A percentile compares a stretch with the other conserved stretches of the same genome.
phyloP scores from a whole-genome alignment of 2,329 filamentous ascomycete genomes.

The Ascochyta koolunga region DNA sequence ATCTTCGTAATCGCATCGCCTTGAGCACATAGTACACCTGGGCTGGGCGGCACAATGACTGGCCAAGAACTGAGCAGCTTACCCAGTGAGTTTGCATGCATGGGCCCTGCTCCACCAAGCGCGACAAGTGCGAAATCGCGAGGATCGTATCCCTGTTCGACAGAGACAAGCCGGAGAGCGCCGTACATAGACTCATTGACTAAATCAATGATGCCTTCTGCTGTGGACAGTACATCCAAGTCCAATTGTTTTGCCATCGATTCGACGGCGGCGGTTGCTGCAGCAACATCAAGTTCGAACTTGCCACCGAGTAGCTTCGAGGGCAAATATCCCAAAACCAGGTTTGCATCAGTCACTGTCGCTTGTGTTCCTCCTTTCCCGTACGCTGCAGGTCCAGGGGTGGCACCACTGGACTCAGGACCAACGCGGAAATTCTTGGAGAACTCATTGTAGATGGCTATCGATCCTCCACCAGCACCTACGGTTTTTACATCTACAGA shows the following conservation, averaged over 20 bases:
- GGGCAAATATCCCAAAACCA: conserved; percentile 57
- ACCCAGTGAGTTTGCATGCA: conserved; percentile 59
- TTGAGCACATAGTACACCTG: conserved; percentile 58
- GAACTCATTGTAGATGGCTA: conserved; percentile 55
- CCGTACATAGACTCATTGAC: conserved; percentile 61
- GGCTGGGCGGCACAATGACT: conserved; percentile 59
- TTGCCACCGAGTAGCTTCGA: conserved; percentile 54
- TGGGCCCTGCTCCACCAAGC: conserved; percentile 58
- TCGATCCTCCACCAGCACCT: conserved; percentile 58
- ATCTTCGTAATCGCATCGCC: conserved; percentile 59
- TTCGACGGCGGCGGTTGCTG: conserved; percentile 51
- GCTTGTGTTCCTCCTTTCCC: conserved; percentile 54
- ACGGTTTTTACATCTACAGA: conserved; percentile 58
- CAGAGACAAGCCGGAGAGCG: conserved; percentile 57
- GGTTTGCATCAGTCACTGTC: conserved; percentile 59
- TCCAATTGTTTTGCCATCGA: conserved; percentile 55
- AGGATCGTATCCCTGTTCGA: conserved; percentile 60
- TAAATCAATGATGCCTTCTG: conserved; percentile 57
- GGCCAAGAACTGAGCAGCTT: conserved; percentile 58
- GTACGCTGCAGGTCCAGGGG: conserved; percentile 58
- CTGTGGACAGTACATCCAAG: conserved; percentile 51
- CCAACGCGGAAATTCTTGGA: conserved; percentile 58
- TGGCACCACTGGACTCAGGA: conserved; percentile 57
- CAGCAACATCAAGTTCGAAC: conserved; percentile 53
- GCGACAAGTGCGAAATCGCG: conserved; percentile 59